These are phyloP conservation scores for Kwoniella sp. DNA, from an alignment of 768 basidiomycete species.

Conservation along the genomic window DNA sequence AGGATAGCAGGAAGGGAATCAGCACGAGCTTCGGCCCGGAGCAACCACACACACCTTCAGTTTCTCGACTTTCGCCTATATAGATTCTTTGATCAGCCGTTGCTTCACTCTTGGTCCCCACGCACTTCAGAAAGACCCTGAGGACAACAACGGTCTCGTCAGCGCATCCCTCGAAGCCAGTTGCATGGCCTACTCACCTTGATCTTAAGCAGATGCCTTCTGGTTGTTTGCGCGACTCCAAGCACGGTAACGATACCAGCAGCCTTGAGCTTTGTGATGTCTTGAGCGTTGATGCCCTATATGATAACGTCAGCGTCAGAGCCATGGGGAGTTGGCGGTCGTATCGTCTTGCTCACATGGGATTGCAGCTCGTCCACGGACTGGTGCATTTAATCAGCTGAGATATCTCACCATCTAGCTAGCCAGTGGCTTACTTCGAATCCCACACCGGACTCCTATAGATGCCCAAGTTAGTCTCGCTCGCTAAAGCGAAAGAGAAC, in stretches of 20 bases:
- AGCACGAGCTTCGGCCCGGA: neutral
- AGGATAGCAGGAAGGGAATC: neutral
- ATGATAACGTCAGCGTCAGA: neutral
- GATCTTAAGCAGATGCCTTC: constrained; percentile 84
- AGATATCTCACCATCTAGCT: neutral
- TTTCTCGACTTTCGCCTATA: constrained; percentile 81
- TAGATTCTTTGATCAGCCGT: no score
- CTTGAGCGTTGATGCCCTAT: constrained; percentile 91
- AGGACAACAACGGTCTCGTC: neutral
- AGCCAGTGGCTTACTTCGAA: constrained; percentile 15
- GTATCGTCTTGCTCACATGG: constrained; percentile 29
- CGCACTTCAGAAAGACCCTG: constrained; percentile 83
- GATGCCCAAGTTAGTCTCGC: neutral
- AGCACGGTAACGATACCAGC: constrained; percentile 39
- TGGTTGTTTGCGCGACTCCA: constrained; percentile 78
- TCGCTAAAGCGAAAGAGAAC: constrained; percentile 10
- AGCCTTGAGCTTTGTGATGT: constrained; percentile 88
- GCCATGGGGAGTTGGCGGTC: neutral
- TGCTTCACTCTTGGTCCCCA: no score
- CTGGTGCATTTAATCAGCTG: constrained; percentile 11
- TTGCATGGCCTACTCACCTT: constrained; percentile 58
- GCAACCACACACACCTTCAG: constrained; percentile 62
- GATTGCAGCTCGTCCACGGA: constrained; percentile 44
- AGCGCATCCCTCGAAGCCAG: constrained; percentile 1
- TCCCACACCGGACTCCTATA: constrained; percentile 6